Evolutionary conservation across 2,329 filamentous ascomycete species (phyloP), one percentile per base, ranked within the genome.

Genomic region (Aspergillus pseudonomiae): DNA sequence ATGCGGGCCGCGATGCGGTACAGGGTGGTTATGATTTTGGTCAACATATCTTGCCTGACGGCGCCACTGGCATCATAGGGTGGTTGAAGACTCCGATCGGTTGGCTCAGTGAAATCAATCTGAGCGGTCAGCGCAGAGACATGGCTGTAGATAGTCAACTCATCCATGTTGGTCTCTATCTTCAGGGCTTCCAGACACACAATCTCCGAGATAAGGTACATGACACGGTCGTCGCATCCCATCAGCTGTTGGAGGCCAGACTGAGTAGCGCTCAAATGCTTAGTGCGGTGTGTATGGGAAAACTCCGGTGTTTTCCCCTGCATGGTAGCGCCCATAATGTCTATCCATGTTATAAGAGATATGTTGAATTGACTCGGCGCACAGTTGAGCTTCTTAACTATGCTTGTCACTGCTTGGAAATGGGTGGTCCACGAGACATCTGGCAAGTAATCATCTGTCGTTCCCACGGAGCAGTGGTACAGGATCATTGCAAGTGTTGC

Each of bases 201-300:
- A 71, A 97, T 97, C 80, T 99, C 95, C 1, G 93, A 96, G 75
- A 99, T 96, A 71, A 98, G 84, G 78, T 97, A 98, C 93, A 99
- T 97, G 80, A 98, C 90, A 28, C 89, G 88, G 79, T 99, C 95
- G 66, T 98, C 94, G 77, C 95, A 98, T 70, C 95, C 95, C 94
- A 98, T 98, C 57, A 98, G 85, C 81, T 96, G 92, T 57, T 89
- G 89, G 28, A 99, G 86, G 11, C 95, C 95, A 6, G 92, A 91
- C 2, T 81, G 79, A 6, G 83, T 80, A 26, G 82, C 81, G 45
- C 76, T 81, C 56, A 96, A 86, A 77, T 97, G 92, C 83, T 97
- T 96, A 76, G 94, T 90, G 54, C 95, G 90, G 80, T 98, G 98
- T 10, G 91, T 92, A 80, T 97, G 91, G 6, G 94, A 92, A 74